A percentile compares a stretch with the other conserved stretches of the same genome.
Conservation (phyloP, 2,329 filamentous ascomycete species). For the Botrytis cinerea region DNA sequence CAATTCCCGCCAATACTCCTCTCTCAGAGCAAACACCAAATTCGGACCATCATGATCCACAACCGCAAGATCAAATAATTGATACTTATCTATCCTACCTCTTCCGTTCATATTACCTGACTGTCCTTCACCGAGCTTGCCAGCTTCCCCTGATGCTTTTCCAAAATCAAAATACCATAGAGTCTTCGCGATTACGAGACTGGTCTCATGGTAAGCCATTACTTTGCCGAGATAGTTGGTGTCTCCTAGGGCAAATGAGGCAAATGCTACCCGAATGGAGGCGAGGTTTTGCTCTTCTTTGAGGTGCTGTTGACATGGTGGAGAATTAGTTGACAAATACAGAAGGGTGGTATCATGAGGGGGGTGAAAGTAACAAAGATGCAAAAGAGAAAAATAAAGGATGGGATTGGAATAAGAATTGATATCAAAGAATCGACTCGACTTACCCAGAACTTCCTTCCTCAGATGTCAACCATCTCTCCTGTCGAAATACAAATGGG, state of each 20-base stretch:
- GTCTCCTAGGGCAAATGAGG: neutral
- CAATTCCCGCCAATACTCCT: neutral
- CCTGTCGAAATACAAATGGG: neutral
- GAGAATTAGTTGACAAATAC: neutral
- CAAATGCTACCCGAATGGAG: neutral
- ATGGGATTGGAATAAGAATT: neutral
- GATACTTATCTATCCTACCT: neutral
- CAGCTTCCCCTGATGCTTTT: neutral
- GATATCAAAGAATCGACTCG: neutral
- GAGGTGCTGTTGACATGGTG: neutral
- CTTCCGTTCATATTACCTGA: neutral
- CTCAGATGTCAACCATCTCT: neutral
- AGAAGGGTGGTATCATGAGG: neutral
- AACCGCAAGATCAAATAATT: neutral
- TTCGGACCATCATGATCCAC: neutral
- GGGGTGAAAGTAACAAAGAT: neutral
- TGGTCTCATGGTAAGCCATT: neutral
- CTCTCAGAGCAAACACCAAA: neutral
- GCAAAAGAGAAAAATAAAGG: neutral
- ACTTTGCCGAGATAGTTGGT: neutral
- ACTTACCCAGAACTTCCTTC: neutral
- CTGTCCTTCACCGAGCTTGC: neutral
- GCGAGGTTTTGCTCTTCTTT: neutral
- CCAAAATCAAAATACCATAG: neutral
- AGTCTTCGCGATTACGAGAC: neutral